Conservation (phyloP, 176 grass and related monocot species). For the Avena sativa region DNA sequence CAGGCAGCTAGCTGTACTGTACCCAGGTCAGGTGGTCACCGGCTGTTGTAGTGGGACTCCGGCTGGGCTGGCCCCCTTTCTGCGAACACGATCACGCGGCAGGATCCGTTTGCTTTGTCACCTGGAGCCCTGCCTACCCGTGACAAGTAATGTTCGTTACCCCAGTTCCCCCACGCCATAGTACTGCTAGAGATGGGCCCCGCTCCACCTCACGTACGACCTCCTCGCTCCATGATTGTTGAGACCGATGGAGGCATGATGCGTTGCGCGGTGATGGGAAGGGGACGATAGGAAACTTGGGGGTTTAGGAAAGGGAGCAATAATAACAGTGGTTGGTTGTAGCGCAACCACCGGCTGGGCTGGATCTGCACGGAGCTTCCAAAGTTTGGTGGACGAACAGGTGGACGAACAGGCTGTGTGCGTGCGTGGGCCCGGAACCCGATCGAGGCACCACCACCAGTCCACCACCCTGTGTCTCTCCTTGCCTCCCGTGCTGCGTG, state of each 20-base stretch:
- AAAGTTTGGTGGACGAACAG: slow-evolving; percentile 6
- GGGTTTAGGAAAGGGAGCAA: slow-evolving; percentile 40
- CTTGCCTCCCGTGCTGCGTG: too few relatives aligned
- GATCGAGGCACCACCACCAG: too few relatives aligned
- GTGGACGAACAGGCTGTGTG: slow-evolving; percentile 8
- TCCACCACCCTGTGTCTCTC: background rate
- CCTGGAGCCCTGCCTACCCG: slow-evolving; percentile 41
- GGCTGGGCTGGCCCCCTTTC: slow-evolving; percentile 18
- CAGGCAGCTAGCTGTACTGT: slow-evolving; percentile 40
- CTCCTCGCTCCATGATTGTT: background rate
- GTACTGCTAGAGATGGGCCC: slow-evolving; percentile 14
- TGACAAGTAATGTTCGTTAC: slow-evolving; percentile 50
- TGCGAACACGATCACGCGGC: slow-evolving; percentile 44
- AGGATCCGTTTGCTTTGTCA: slow-evolving; percentile 46
- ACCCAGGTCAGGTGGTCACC: background rate
- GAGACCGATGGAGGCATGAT: background rate
- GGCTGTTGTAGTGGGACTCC: background rate
- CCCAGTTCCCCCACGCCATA: slow-evolving; percentile 27
- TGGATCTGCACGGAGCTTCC: slow-evolving; percentile 44
- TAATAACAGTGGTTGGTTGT: background rate
- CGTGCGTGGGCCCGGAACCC: background rate
- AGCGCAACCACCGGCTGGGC: background rate
- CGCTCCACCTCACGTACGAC: background rate
- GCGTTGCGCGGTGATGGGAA: background rate
- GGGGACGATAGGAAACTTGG: slow-evolving; percentile 20